Evolutionary conservation across 768 basidiomycete genomes (phyloP).

Genomic region (Leccinum fibrillosum): DNA sequence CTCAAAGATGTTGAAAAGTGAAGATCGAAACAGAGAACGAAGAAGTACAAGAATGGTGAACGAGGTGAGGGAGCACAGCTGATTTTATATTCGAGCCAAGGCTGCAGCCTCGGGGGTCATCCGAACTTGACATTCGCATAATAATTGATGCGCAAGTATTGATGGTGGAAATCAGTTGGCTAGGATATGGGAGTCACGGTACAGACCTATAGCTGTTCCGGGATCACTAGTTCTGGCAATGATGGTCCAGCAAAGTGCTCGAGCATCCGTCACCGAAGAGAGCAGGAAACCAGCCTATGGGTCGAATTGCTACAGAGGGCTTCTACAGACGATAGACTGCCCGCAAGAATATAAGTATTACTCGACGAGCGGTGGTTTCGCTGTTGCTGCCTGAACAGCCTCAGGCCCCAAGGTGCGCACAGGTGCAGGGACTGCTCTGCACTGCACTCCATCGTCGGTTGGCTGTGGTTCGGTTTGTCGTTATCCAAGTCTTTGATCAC

Average conservation of each 20-base stretch:
- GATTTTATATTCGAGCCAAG: slow-evolving; percentile 6
- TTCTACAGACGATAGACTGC: neutral
- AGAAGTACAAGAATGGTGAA: neutral
- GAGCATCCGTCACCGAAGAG: neutral
- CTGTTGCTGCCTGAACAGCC: neutral
- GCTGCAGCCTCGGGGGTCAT: neutral
- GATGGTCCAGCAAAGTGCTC: neutral
- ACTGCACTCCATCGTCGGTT: neutral
- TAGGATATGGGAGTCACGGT: neutral
- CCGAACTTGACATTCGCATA: no score
- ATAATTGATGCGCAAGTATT: neutral
- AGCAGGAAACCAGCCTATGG: neutral
- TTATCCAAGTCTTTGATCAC: slow-evolving; percentile 1
- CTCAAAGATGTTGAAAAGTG: slow-evolving; percentile 12
- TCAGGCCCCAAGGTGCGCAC: neutral
- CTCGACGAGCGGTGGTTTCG: neutral
- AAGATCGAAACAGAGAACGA: neutral
- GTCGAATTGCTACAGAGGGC: neutral
- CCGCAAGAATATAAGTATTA: no score
- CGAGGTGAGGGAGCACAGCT: neutral
- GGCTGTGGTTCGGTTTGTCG: neutral
- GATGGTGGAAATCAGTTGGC: neutral
- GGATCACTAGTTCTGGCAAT: neutral
- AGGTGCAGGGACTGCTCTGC: neutral
- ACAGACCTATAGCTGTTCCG: neutral